Conservation (phyloP, 306 rosid species). For the Medicago ruthenica region DNA sequence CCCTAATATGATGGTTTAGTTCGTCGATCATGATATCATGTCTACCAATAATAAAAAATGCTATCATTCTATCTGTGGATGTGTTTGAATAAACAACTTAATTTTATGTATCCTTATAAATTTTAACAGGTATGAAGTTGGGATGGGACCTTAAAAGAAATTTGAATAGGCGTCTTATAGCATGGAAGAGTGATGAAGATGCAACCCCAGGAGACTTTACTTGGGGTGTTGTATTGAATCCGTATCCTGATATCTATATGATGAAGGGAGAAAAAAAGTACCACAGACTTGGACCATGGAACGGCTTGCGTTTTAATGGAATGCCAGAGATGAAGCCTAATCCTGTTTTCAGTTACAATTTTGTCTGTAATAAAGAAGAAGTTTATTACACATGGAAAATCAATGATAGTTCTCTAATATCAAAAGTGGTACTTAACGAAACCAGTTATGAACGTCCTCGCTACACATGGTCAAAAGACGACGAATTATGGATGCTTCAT, state of each 20-base stretch:
- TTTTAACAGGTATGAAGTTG: slow-evolving; percentile 37
- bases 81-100: neutral
- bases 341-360: slow-evolving; percentile 15
- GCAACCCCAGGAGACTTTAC: slow-evolving; percentile 41
- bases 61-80: neutral
- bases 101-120: neutral
- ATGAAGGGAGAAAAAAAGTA: neutral
- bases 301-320: slow-evolving; percentile 38
- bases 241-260: slow-evolving; percentile 21
- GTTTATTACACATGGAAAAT: neutral
- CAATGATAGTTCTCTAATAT: neutral
- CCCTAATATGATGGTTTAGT: neutral
- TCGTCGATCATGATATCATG: neutral
- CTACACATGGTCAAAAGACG: slow-evolving; percentile 1
- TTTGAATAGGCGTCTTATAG: neutral
- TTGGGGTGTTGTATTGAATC: neutral
- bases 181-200: slow-evolving; percentile 41
- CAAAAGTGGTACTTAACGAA: slow-evolving; percentile 14
- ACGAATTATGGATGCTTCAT: neutral
- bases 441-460: neutral
- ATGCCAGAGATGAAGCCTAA: slow-evolving; percentile 13
- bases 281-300: slow-evolving; percentile 43
- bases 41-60: neutral
- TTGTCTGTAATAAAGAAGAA: slow-evolving; percentile 20
- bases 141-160: slow-evolving; percentile 42